These are phyloP conservation scores for Starmera amethionina DNA, from an alignment of 805 yeast genomes.

Conservation along the genomic window DNA sequence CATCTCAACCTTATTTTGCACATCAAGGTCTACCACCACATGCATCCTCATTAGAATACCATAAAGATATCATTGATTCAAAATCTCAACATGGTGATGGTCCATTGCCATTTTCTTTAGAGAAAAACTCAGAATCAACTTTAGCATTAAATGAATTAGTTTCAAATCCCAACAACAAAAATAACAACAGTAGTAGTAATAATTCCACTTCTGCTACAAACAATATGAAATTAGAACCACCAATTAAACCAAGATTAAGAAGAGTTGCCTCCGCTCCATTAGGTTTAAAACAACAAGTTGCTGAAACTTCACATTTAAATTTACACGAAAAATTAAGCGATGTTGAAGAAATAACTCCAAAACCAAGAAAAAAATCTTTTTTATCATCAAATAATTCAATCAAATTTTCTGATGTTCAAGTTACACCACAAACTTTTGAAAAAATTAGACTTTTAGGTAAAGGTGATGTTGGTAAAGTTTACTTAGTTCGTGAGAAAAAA, in stretches of 20 bases:
- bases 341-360: constrained; percentile 1
- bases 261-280: constrained; percentile 84
- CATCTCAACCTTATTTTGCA: constrained; percentile 40
- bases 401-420: constrained; percentile 67
- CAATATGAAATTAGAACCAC: constrained; percentile 10
- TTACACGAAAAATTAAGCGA: constrained; percentile 1
- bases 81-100: constrained; percentile 12
- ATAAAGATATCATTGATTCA: constrained; percentile 4
- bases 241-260: constrained; percentile 32
- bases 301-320: constrained; percentile 1
- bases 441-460: constrained; percentile 85
- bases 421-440: constrained; percentile 79
- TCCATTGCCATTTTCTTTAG: constrained; percentile 21
- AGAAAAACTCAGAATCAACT: constrained; percentile 13
- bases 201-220: background rate
- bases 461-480: constrained; percentile 98
- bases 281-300: constrained; percentile 29
- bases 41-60: constrained; percentile 13
- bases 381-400: constrained; percentile 55
- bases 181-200: too few relatives aligned
- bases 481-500: constrained; percentile 74
- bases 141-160: constrained; percentile 18
- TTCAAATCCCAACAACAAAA: too few relatives aligned
- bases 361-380: constrained; percentile 38
- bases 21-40: constrained; percentile 55